These are phyloP conservation scores for Vigna trinervia DNA, from an alignment of 306 rosid genomes.

Conservation along the genomic window DNA sequence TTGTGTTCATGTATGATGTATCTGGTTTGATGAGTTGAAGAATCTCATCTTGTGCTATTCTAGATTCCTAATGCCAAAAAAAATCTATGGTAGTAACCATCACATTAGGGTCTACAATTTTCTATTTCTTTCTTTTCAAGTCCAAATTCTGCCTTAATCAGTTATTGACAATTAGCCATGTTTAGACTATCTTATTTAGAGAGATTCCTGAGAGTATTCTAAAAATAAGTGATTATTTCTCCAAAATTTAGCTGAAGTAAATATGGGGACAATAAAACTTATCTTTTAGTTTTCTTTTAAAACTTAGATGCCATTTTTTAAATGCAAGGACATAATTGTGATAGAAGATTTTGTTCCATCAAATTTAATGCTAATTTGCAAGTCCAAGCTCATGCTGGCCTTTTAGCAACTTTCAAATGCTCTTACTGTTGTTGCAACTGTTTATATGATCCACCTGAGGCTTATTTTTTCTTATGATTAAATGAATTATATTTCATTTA, in stretches of 20 bases:
- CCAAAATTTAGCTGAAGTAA: background rate
- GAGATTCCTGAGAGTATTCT: background rate
- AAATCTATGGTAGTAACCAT: background rate
- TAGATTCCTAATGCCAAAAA: slow-evolving; percentile 10
- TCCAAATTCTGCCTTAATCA: background rate
- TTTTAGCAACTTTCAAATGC: background rate
- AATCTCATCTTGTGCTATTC: slow-evolving; percentile 6
- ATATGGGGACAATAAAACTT: background rate
- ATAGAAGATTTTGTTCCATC: background rate
- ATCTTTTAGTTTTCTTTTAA: background rate
- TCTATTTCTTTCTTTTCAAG: background rate
- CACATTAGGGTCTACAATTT: background rate
- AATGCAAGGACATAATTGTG: background rate
- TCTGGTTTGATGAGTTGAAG: slow-evolving; percentile 31
- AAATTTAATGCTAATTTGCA: slow-evolving; percentile 15
- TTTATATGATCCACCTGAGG: background rate
- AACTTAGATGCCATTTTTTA: background rate
- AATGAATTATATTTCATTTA: slow-evolving; percentile 28
- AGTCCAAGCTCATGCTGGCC: background rate
- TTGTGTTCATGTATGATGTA: background rate
- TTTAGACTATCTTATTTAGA: background rate
- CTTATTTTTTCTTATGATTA: slow-evolving; percentile 31
- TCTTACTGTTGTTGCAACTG: background rate
- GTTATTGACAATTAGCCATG: background rate
- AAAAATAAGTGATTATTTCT: background rate